phyloP scores from a whole-genome alignment of 192 early-diverging fungal species.

The Oehlia diaphana region DNA sequence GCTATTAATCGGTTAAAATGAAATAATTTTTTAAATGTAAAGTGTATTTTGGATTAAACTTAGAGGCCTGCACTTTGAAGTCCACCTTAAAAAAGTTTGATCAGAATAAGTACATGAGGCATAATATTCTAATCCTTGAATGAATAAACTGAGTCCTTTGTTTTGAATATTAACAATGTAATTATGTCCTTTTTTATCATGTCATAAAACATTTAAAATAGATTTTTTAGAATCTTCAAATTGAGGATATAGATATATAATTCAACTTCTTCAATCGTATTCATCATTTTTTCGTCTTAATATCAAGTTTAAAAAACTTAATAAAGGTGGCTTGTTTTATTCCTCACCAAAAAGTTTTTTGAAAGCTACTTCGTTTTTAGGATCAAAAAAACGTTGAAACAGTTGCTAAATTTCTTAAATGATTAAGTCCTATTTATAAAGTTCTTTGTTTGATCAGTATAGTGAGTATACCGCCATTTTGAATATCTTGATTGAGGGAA shows the following conservation, averaged over 20 bases:
- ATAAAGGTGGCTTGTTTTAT: neutral
- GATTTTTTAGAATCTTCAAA: slow-evolving; percentile 3
- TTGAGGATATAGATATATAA: neutral
- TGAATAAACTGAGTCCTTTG: neutral
- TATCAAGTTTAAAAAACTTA: slow-evolving; percentile 11
- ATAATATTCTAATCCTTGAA: slow-evolving; percentile 4
- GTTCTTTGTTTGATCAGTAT: neutral
- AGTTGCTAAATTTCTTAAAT: slow-evolving; percentile 4
- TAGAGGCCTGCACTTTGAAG: too few species aligned
- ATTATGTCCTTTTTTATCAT: neutral
- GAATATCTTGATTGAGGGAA: slow-evolving; percentile 11
- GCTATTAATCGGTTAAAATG: too few species aligned
- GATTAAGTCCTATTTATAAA: neutral
- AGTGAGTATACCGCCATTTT: neutral
- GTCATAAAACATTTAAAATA: neutral
- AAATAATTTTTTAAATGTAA: too few species aligned
- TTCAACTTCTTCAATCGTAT: slow-evolving; percentile 4
- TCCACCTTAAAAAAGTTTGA: neutral
- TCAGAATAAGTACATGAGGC: slow-evolving; percentile 2
- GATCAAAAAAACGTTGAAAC: neutral
- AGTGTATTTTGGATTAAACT: too few species aligned
- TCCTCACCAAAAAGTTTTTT: neutral
- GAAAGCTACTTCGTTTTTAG: slow-evolving; percentile 4
- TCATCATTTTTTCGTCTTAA: slow-evolving; percentile 2
- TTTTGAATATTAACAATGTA: too few species aligned